Conservation (phyloP, 140 eudicot species). For the Stevia rebaudiana region DNA sequence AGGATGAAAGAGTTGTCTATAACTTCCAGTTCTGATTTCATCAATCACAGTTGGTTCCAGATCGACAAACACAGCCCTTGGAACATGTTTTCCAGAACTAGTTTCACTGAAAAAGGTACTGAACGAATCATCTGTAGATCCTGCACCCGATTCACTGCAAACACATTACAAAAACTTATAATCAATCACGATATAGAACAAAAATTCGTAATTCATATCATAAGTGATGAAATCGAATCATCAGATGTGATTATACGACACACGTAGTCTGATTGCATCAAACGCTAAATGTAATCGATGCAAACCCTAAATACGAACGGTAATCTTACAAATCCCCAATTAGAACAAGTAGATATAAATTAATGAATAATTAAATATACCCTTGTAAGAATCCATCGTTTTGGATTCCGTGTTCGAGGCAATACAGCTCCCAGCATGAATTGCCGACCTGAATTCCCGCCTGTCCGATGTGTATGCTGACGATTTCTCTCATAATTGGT, state of each 20-base stretch:
- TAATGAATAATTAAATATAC: too few species aligned
- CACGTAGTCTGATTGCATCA: neutral
- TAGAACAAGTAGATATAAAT: too few species aligned
- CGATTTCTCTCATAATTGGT: constrained; percentile 51
- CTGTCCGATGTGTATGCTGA: constrained; percentile 63
- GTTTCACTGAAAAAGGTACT: constrained; percentile 80
- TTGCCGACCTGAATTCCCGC: constrained; percentile 78
- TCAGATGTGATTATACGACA: neutral
- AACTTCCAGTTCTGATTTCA: constrained; percentile 66
- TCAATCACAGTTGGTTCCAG: constrained; percentile 69
- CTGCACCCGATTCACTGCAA: constrained; percentile 44
- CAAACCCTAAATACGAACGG: neutral
- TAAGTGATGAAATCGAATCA: neutral
- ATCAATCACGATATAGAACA: neutral
- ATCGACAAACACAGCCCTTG: constrained; percentile 66
- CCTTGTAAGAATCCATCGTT: constrained; percentile 48
- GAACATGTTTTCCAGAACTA: constrained; percentile 68
- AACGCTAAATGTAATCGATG: neutral
- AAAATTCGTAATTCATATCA: neutral
- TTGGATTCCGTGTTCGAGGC: constrained; percentile 63
- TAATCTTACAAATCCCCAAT: too few species aligned
- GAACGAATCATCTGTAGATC: constrained; percentile 49
- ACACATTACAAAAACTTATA: constrained; percentile 2
- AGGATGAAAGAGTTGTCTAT: constrained; percentile 71
- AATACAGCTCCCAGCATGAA: constrained; percentile 70